Conservation (phyloP, 176 grass and related monocot species). For the Cenchrus purpureus region DNA sequence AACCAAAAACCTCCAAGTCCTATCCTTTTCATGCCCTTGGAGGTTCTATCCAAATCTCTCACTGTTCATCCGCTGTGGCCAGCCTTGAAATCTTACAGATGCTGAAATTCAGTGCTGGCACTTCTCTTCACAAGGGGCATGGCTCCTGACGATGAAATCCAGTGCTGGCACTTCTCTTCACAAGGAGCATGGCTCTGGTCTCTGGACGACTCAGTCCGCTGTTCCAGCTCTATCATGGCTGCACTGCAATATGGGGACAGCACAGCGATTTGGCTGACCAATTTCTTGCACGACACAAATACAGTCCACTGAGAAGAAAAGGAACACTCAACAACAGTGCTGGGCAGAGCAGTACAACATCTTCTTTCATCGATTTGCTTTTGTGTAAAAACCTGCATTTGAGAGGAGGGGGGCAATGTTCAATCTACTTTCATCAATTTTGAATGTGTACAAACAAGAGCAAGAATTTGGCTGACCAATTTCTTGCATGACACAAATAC, state of each 20-base stretch:
- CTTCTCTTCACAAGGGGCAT: neutral
- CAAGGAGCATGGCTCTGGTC: too few relatives aligned
- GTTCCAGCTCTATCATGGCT: constrained; percentile 12
- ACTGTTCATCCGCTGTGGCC: neutral
- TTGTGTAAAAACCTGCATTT: neutral
- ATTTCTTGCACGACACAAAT: neutral
- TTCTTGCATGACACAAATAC: neutral
- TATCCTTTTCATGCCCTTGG: neutral
- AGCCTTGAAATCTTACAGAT: constrained; percentile 14
- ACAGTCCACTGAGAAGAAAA: neutral
- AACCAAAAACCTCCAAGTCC: neutral
- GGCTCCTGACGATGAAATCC: too few relatives aligned
- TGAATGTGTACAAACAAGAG: neutral
- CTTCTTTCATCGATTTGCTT: neutral
- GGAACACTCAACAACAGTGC: neutral
- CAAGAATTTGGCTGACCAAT: neutral
- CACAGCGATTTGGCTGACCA: neutral
- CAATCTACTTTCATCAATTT: neutral
- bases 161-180: too few relatives aligned
- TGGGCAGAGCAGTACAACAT: neutral
- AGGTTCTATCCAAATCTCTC: neutral
- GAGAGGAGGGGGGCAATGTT: neutral
- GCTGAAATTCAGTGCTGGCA: neutral
- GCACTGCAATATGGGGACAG: neutral
- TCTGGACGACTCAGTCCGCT: too few relatives aligned